phyloP scores from a whole-genome alignment of 2,329 filamentous ascomycete genomes.

The Cladosporium sp. region DNA sequence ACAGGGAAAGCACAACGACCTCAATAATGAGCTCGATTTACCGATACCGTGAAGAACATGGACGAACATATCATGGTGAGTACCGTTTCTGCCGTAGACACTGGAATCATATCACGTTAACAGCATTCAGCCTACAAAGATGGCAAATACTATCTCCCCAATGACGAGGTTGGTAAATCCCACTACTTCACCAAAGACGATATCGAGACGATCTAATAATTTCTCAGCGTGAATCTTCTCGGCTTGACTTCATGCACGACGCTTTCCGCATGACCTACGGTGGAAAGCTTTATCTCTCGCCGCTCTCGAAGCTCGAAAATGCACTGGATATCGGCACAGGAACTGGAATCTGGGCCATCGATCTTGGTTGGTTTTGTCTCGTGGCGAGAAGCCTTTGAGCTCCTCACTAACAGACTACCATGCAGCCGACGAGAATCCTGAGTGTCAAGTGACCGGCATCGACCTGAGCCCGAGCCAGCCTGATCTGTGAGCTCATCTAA shows the following conservation, averaged over 20 bases:
- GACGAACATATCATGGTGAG: constrained; percentile 34
- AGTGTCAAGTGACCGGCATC: constrained; percentile 39
- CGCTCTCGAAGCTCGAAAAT: constrained; percentile 39
- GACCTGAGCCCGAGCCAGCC: constrained; percentile 50
- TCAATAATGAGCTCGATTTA: constrained; percentile 33
- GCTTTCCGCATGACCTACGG: constrained; percentile 45
- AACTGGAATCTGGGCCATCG: constrained; percentile 56
- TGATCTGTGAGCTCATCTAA: constrained; percentile 23
- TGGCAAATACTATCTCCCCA: constrained; percentile 38
- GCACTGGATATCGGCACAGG: constrained; percentile 51
- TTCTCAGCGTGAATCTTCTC: constrained; percentile 31
- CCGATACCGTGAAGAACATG: constrained; percentile 34
- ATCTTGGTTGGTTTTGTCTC: constrained; percentile 36
- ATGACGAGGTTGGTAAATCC: constrained; percentile 31
- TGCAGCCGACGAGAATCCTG: constrained; percentile 39
- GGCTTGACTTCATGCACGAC: constrained; percentile 39
- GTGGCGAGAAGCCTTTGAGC: not conserved
- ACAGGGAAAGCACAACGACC: constrained; percentile 32
- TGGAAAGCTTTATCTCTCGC: constrained; percentile 43
- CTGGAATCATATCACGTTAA: not conserved
- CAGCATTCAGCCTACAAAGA: constrained; percentile 32
- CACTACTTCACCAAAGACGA: not conserved
- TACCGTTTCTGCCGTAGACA: not conserved
- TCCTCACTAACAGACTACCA: not conserved
- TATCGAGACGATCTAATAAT: constrained; percentile 12